Percentiles rank a stretch among this genome's conserved stretches.
Evolutionary conservation across 352 stramenopile genomes (phyloP).

Genomic region (Phytophthora uliginosa): DNA sequence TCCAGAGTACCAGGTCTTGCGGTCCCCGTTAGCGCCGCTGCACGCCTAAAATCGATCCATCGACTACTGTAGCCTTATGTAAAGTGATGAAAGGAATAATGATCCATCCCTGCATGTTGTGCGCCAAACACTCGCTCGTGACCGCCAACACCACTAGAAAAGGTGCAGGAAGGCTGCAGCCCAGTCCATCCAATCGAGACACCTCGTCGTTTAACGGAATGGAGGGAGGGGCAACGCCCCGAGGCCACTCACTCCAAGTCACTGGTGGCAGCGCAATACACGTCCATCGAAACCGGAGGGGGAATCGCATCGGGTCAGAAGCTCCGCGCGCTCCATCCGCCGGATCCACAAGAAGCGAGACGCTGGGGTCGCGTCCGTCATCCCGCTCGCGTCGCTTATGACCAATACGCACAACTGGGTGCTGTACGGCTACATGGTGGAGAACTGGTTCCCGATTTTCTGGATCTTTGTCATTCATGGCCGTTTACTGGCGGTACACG

Average conservation of each 20-base stretch:
- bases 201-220: background rate
- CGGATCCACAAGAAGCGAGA: conserved; percentile 43
- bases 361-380: conserved; percentile 42
- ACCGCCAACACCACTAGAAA: conserved; percentile 7
- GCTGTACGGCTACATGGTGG: conserved; percentile 51
- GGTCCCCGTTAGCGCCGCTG: conserved; percentile 27
- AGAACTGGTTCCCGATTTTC: conserved; percentile 59
- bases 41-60: conserved; percentile 16
- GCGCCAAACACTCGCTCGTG: background rate
- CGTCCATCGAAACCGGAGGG: background rate
- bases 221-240: background rate
- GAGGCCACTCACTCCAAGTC: background rate
- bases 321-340: conserved; percentile 30
- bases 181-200: conserved; percentile 1
- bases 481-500: conserved; percentile 56
- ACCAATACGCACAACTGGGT: conserved; percentile 48
- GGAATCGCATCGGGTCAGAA: background rate
- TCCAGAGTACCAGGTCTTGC: conserved; percentile 28
- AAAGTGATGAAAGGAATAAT: conserved; percentile 8
- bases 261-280: background rate
- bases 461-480: conserved; percentile 52
- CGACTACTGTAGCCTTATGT: background rate
- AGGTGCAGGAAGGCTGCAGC: conserved; percentile 2
- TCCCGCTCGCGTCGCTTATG: conserved; percentile 47
- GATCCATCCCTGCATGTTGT: background rate